phyloP scores from a whole-genome alignment of 2,329 filamentous ascomycete genomes.

The Rhinocladiella mackenziei region DNA sequence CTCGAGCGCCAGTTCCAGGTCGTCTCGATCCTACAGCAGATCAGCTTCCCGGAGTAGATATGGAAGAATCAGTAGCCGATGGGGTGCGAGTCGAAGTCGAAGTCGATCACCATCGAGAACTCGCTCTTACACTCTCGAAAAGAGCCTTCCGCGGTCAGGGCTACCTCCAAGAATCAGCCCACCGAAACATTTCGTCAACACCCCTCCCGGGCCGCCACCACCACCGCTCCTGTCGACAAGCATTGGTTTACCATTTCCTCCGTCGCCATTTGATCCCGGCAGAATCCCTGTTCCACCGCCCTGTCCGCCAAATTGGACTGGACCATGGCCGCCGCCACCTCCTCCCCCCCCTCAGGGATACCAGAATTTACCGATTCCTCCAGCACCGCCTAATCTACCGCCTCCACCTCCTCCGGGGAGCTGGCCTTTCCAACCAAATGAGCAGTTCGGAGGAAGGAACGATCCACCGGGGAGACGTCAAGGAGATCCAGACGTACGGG shows the following conservation, averaged over 20 bases:
- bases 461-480: slow-evolving; percentile 1
- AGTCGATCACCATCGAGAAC: slow-evolving; percentile 26
- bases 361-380: slow-evolving; percentile 11
- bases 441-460: slow-evolving; percentile 3
- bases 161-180: slow-evolving; percentile 1
- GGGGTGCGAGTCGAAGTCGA: slow-evolving; percentile 12
- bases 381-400: slow-evolving; percentile 6
- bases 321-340: slow-evolving; percentile 27
- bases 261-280: slow-evolving; percentile 7
- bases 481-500: not conserved
- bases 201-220: slow-evolving; percentile 27
- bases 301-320: slow-evolving; percentile 23
- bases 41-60: slow-evolving; percentile 31
- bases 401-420: slow-evolving; percentile 8
- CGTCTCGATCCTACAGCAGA: slow-evolving; percentile 30
- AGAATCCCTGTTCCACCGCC: slow-evolving; percentile 19
- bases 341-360: slow-evolving; percentile 24
- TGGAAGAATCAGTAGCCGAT: not conserved
- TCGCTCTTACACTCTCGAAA: slow-evolving; percentile 9
- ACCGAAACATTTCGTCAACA: slow-evolving; percentile 1
- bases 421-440: slow-evolving; percentile 4
- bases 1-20: slow-evolving; percentile 30
- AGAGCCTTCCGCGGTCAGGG: not conserved
- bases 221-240: too few species aligned
- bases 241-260: slow-evolving; percentile 11